Evolutionary conservation across 1,139 yeast genomes (phyloP).

Genomic region (Suzukiozyma palmioleophila): DNA sequence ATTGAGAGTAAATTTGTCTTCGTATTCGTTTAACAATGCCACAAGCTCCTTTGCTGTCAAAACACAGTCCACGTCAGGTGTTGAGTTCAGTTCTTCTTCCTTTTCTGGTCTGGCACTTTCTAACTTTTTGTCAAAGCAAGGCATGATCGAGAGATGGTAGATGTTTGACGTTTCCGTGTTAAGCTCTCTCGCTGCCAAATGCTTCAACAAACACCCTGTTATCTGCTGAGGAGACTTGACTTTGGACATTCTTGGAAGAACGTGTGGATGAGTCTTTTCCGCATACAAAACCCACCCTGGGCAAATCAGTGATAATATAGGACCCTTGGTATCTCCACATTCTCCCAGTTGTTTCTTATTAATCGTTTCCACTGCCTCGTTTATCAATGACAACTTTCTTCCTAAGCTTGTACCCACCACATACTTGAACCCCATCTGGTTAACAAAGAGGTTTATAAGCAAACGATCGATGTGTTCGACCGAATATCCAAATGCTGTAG

Average conservation of each 20-base stretch:
- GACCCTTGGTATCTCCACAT: constrained; percentile 22
- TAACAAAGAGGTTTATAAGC: constrained; percentile 53
- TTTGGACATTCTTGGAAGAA: constrained; percentile 56
- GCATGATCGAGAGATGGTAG: constrained; percentile 88
- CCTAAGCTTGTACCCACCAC: constrained; percentile 87
- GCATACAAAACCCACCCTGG: constrained; percentile 98
- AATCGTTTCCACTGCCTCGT: constrained; percentile 51
- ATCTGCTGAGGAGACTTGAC: constrained; percentile 92
- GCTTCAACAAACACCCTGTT: constrained; percentile 74
- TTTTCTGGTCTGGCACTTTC: constrained; percentile 88
- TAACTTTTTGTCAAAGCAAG: constrained; percentile 92
- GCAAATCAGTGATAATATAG: constrained; percentile 64
- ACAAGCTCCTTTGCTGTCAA: constrained; percentile 86
- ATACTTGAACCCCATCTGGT: constrained; percentile 63
- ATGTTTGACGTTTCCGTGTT: constrained; percentile 34
- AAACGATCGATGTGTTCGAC: constrained; percentile 58
- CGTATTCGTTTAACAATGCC: constrained; percentile 56
- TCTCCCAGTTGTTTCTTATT: constrained; percentile 14
- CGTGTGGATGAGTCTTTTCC: constrained; percentile 89
- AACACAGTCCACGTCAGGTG: constrained; percentile 82
- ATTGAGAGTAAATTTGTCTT: constrained; percentile 20
- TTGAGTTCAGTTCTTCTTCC: constrained; percentile 15
- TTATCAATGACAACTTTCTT: constrained; percentile 62
- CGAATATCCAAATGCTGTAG: constrained; percentile 57
- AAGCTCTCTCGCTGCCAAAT: constrained; percentile 42